These are phyloP conservation scores for Marasmius oreades DNA, from an alignment of 1,284 basidiomycete genomes.

Conservation along the genomic window DNA sequence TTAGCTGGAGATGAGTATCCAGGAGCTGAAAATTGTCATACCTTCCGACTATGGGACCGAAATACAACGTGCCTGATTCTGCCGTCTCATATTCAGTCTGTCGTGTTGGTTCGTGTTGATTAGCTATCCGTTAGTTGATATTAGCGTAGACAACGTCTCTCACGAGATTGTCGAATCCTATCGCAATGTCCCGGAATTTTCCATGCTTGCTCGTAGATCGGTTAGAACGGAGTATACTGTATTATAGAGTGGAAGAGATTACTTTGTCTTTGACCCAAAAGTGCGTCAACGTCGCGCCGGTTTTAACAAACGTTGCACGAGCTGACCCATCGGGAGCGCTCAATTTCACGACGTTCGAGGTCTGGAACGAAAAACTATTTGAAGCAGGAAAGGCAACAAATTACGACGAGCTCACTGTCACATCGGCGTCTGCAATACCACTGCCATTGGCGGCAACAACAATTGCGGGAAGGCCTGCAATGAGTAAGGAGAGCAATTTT, in stretches of 20 bases:
- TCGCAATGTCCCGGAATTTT: constrained; percentile 36
- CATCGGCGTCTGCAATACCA: neutral
- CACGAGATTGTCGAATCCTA: constrained; percentile 38
- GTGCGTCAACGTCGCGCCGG: constrained; percentile 36
- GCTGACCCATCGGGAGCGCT: constrained; percentile 37
- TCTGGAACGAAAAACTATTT: constrained; percentile 18
- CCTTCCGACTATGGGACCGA: constrained; percentile 40
- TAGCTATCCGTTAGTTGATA: neutral
- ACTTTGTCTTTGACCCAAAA: constrained; percentile 45
- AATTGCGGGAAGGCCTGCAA: neutral
- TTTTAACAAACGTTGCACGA: constrained; percentile 38
- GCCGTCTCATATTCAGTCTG: constrained; percentile 34
- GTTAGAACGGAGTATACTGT: neutral
- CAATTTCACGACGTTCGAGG: constrained; percentile 26
- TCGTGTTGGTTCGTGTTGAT: constrained; percentile 1
- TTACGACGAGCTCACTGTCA: neutral
- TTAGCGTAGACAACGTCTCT: constrained; percentile 2
- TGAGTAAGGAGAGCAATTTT: neutral
- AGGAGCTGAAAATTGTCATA: constrained; percentile 12
- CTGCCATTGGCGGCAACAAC: neutral
- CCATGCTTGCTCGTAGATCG: constrained; percentile 25
- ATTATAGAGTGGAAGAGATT: neutral
- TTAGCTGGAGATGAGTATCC: neutral
- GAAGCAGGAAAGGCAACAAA: neutral
- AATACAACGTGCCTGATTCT: constrained; percentile 34